Evolutionary conservation across 2,329 filamentous ascomycete species (phyloP), one percentile per base, ranked within the genome.

Genomic region (Ascochyta clinopodiicola): DNA sequence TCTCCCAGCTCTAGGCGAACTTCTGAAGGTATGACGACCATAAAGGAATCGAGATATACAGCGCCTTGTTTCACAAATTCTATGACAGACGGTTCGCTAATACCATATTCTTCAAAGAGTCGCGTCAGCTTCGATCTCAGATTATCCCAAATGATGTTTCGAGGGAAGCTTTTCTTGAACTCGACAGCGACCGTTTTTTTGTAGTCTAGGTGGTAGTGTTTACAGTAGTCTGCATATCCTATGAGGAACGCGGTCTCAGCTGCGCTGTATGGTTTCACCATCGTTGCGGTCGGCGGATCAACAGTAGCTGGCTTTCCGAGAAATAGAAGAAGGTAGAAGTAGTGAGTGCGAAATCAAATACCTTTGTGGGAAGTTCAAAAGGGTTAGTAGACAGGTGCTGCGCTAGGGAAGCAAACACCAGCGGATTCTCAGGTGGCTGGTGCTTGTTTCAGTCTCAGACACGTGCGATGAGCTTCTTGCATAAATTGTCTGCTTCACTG

Each of bases 211-310:
- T n/a, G 10, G 17, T 43, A 4, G 15, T 36, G 17, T n/a, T 43
- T 36, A 37, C 44, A 53, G 19, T 43, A 38, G 19, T 53, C 50
- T 9, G 43, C 29, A 27, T 47, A 42, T 6, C 4, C 24, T 12
- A 52, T 21, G 12, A 53, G 22, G 35, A 25, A 53, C 0, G 43
- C 50, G 15, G 21, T n/a, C 22, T 53, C 43, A 21, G 29, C 4
- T 4, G 27, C n/a, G 15, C 12, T 35, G 35, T 36, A 48, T 17
- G 36, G 7, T n/a, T 29, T 49, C 25, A 35, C 15, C 44, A 47
- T 47, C 12, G 32, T 22, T 9, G 12, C 5, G 27, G 35, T 35
- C 36, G 19, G 24, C 22, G 13, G 9, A 17, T 12, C 38, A 31
- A 32, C 2, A 32, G 13, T 3, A 10, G 34, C 21, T 19, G 9